Evolutionary conservation across 208 protist genomes (phyloP).

Genomic region (Blastocrithidia nonstop): DNA sequence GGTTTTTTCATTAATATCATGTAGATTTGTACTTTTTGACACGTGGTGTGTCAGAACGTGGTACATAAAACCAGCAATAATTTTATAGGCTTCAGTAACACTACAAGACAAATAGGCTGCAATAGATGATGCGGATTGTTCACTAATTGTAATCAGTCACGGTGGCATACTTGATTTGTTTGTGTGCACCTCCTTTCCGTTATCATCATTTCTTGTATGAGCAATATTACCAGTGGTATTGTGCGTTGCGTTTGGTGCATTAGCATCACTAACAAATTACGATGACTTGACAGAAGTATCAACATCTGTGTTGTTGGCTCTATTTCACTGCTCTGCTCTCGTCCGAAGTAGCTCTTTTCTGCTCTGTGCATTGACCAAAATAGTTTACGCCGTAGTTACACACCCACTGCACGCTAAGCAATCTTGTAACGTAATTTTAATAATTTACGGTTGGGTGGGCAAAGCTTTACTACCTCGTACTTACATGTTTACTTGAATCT

Average conservation of each 20-base stretch:
- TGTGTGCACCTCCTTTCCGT: too few relatives aligned
- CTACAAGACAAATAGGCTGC: constrained; percentile 58
- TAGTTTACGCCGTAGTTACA: constrained; percentile 95
- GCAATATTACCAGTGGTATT: not conserved
- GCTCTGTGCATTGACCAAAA: constrained; percentile 84
- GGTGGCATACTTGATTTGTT: too few relatives aligned
- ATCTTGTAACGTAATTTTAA: constrained; percentile 75
- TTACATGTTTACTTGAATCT: not conserved
- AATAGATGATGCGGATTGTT: constrained; percentile 85
- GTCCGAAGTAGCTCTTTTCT: constrained; percentile 19
- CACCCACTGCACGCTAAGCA: constrained; percentile 91
- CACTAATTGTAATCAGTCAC: constrained; percentile 85
- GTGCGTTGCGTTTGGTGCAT: not conserved
- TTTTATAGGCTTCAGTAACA: constrained; percentile 13
- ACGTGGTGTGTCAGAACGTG: not conserved
- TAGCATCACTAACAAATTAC: not conserved
- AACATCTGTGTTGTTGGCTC: too few relatives aligned
- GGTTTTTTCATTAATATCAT: too few relatives aligned
- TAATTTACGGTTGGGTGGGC: constrained; percentile 8
- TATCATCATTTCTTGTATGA: not conserved
- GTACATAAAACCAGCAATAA: constrained; percentile 70
- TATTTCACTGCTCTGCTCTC: not conserved
- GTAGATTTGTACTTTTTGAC: too few relatives aligned
- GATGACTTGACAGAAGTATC: not conserved
- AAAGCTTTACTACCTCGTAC: not conserved